Conservation (phyloP, 352 stramenopile genomes). For the Pythium monospermum region DNA sequence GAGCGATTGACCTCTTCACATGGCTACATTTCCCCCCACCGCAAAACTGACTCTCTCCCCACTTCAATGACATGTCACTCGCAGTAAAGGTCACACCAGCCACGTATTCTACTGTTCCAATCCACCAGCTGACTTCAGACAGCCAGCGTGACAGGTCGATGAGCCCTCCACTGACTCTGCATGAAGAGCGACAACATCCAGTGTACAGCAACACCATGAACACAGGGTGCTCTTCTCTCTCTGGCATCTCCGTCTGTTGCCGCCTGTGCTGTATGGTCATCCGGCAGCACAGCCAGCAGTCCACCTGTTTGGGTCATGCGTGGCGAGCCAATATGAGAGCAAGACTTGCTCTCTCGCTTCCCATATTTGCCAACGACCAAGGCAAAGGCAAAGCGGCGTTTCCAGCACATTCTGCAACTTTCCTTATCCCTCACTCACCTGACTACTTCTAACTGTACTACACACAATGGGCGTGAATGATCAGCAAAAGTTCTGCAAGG, state of each 20-base stretch:
- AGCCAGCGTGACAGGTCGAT: too few species aligned
- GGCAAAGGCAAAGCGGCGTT: not conserved
- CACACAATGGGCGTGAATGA: constrained; percentile 28
- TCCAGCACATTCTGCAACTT: constrained; percentile 11
- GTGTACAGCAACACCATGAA: too few species aligned
- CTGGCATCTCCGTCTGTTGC: not conserved
- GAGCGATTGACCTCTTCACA: constrained; percentile 5
- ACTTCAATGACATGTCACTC: not conserved
- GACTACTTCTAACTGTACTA: not conserved
- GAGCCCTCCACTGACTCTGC: not conserved
- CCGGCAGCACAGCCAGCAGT: too few species aligned
- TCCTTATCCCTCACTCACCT: not conserved
- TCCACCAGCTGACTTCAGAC: constrained; percentile 2
- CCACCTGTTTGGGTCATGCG: too few species aligned
- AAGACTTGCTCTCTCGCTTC: too few species aligned
- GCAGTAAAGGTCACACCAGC: too few species aligned
- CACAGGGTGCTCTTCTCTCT: constrained; percentile 7
- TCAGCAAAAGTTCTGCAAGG: constrained; percentile 46
- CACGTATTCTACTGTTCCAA: not conserved
- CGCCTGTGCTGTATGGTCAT: too few species aligned
- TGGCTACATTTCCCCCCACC: constrained; percentile 14
- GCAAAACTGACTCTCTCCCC: constrained; percentile 6
- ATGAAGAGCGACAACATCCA: too few species aligned
- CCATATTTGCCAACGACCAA: too few species aligned
- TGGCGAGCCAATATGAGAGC: too few species aligned